phyloP scores from a whole-genome alignment of 2,329 filamentous ascomycete species.

The Penicillium sp. region DNA sequence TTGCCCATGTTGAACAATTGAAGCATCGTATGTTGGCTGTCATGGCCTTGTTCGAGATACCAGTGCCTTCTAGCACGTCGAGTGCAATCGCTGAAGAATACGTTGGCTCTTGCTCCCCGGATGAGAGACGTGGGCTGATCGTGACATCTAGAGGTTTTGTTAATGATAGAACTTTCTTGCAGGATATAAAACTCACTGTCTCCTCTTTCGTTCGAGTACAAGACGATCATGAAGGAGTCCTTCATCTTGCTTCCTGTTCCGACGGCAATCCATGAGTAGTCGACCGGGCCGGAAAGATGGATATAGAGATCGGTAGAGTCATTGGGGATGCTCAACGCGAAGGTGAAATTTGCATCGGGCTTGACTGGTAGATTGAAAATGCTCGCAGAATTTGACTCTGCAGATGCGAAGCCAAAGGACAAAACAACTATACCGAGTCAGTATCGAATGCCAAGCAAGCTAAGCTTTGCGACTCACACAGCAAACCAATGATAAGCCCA shows the following conservation, averaged over 20 bases:
- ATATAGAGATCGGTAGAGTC: constrained; percentile 24
- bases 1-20: constrained; percentile 16
- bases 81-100: constrained; percentile 17
- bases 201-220: constrained; percentile 6
- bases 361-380: constrained; percentile 16
- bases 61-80: constrained; percentile 13
- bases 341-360: constrained; percentile 16
- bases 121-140: constrained; percentile 19
- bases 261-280: constrained; percentile 23
- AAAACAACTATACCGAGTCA: no score
- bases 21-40: constrained; percentile 18
- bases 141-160: constrained; percentile 13
- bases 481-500: no score
- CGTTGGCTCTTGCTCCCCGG: constrained; percentile 16
- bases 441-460: no score
- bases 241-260: constrained; percentile 19
- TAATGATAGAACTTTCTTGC: no score
- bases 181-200: no score
- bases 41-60: constrained; percentile 11
- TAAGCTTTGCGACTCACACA: no score
- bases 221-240: constrained; percentile 21
- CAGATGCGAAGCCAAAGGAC: no score
- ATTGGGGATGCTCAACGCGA: constrained; percentile 23
- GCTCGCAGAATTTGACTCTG: constrained; percentile 32
- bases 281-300: constrained; percentile 20